Evolutionary conservation across 2,329 filamentous ascomycete species (phyloP), one percentile per base, ranked within the genome.

Genomic region (Alternaria triticimaculans): DNA sequence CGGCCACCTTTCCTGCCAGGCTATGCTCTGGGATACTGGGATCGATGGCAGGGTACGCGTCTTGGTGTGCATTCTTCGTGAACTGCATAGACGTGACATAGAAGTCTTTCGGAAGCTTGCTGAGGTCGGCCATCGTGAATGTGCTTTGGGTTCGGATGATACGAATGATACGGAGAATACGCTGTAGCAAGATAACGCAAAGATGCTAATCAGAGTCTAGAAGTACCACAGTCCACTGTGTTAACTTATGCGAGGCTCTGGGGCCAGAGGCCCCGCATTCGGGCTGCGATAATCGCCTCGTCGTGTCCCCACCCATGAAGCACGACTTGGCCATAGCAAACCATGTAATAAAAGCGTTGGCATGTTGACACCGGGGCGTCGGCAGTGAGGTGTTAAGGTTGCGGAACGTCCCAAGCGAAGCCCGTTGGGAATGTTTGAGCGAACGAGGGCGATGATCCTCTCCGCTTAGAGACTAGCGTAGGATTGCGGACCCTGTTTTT

Each of bases 41-140:
- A 49, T 82, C 75, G 50, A 82, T 80, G 15, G 80, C 72, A 14
- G 80, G 76, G 60, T 84, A 83, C 11, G 69, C 63, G 55, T 80
- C 74, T 6, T 70, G 76, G 57, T 82, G 78, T 7, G 64, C 61
- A 26, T 48, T 61, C 20, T 55, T 44, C 2, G 61, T 64, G 43
- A 68, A 69, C 46, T 68, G 62, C 60, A 61, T 58, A 6, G 64
- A 55, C 15, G 48, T 69, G 56, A 67, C 62, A 30, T 57, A 63
- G 26, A 62, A 60, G 43, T 69, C 66, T 53, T 60, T 65, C 3
- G 68, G 66, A 12, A 65, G 60, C 15, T 63, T 61, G 43, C 60
- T 64, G 14, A 62, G 49, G n/a, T 66, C 63, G 6, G 58, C 53
- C 65, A 68, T 66, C 2, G 18, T 49, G 15, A 20, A 11, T 33